These are phyloP conservation scores for Macrolepiota albuminosa DNA, from an alignment of 768 basidiomycete species.

Conservation along the genomic window DNA sequence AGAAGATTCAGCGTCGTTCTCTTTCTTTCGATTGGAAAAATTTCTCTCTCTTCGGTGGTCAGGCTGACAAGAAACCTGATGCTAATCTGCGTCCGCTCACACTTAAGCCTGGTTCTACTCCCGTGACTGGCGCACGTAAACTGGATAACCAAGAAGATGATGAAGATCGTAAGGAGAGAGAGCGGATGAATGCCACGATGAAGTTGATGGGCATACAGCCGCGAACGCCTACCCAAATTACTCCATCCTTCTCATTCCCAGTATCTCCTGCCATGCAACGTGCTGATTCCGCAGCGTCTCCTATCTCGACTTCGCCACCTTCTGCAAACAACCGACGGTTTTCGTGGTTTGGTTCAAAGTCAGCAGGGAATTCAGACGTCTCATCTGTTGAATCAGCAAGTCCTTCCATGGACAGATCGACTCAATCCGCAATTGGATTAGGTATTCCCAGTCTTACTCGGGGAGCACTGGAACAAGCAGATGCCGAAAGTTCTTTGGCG, in stretches of 20 bases:
- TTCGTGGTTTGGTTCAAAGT: slow-evolving; percentile 63
- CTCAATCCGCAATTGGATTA: slow-evolving; percentile 23
- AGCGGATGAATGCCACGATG: slow-evolving; percentile 87
- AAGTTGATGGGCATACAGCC: slow-evolving; percentile 91
- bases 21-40: slow-evolving; percentile 82
- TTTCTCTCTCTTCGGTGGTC: slow-evolving; percentile 63
- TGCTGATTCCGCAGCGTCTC: slow-evolving; percentile 11
- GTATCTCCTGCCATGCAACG: slow-evolving; percentile 20
- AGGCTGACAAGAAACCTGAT: slow-evolving; percentile 61
- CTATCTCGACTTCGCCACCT: slow-evolving; percentile 20
- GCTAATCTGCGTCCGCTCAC: slow-evolving; percentile 66
- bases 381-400: slow-evolving; percentile 46
- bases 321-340: slow-evolving; percentile 47
- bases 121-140: slow-evolving; percentile 65
- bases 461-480: slow-evolving; percentile 73
- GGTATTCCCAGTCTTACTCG: slow-evolving; percentile 54
- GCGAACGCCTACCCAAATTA: slow-evolving; percentile 34
- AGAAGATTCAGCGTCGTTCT: slow-evolving; percentile 63
- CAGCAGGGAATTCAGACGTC: slow-evolving; percentile 38
- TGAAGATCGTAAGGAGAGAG: slow-evolving; percentile 83
- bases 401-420: slow-evolving; percentile 24
- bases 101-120: slow-evolving; percentile 55
- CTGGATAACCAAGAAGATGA: slow-evolving; percentile 89
- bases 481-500: slow-evolving; percentile 71
- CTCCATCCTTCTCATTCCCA: slow-evolving; percentile 22